Percentiles rank a stretch among this genome's conserved stretches.
Evolutionary conservation across 495 filamentous ascomycete genomes (phyloP).

Genomic region (Aspergillus ellipticus): DNA sequence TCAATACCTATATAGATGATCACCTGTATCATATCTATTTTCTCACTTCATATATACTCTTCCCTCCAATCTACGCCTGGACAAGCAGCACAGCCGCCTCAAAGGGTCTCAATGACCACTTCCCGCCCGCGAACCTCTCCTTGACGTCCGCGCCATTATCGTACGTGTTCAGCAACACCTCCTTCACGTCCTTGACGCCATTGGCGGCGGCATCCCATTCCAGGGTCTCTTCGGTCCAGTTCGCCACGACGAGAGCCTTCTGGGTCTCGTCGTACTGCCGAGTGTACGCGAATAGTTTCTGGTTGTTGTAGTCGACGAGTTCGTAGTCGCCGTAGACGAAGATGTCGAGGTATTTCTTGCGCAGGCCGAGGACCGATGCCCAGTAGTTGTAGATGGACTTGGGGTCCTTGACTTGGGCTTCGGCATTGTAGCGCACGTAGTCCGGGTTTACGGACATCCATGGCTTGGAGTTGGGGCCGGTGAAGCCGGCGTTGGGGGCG

Average conservation of each 20-base stretch:
- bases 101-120: slow-evolving; percentile 38
- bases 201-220: slow-evolving; percentile 40
- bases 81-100: slow-evolving; percentile 31
- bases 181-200: slow-evolving; percentile 26
- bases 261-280: slow-evolving; percentile 39
- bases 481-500: slow-evolving; percentile 50
- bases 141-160: slow-evolving; percentile 20
- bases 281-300: slow-evolving; percentile 47
- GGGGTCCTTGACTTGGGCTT: slow-evolving; percentile 40
- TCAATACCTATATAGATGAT: no score
- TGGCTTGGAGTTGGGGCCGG: slow-evolving; percentile 45
- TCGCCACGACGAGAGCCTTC: slow-evolving; percentile 48
- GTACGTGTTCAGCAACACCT: slow-evolving; percentile 44
- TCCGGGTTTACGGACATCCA: slow-evolving; percentile 63
- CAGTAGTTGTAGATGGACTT: slow-evolving; percentile 52
- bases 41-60: no score
- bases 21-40: no score
- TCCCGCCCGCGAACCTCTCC: slow-evolving; percentile 24
- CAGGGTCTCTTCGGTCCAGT: slow-evolving; percentile 42
- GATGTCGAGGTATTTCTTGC: slow-evolving; percentile 52
- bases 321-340: slow-evolving; percentile 62
- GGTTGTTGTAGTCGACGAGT: slow-evolving; percentile 41
- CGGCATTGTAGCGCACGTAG: slow-evolving; percentile 48
- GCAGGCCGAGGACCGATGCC: slow-evolving; percentile 47
- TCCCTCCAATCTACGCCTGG: no score